A percentile compares a stretch with the other conserved stretches of the same genome.
These are phyloP conservation scores for Myxozyma melibiosi DNA, from an alignment of 805 yeast genomes.

Conservation along the genomic window DNA sequence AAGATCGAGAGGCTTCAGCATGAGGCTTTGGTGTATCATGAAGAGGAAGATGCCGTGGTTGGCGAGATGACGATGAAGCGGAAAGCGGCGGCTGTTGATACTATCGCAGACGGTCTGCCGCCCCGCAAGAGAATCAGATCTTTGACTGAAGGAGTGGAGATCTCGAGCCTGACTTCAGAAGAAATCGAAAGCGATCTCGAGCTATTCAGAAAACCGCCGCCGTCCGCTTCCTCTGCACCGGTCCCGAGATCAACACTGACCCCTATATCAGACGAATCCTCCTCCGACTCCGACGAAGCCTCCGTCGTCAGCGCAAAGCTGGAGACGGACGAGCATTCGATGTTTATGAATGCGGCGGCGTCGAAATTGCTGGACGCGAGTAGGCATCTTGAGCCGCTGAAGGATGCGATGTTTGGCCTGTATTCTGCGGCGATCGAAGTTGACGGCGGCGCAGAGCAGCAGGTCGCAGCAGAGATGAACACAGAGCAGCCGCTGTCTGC, in stretches of 20 bases:
- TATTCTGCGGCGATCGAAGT: slow-evolving; percentile 9
- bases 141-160: not conserved
- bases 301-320: too few species aligned
- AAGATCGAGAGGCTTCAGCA: slow-evolving; percentile 2
- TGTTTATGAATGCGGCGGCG: not conserved
- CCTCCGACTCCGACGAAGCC: slow-evolving; percentile 1
- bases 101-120: not conserved
- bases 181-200: slow-evolving; percentile 5
- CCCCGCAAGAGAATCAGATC: not conserved
- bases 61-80: not conserved
- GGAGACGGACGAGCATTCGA: not conserved
- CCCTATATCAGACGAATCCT: not conserved
- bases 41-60: not conserved
- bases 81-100: not conserved
- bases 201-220: not conserved
- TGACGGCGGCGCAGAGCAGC: too few species aligned
- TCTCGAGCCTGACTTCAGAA: not conserved
- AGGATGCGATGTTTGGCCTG: slow-evolving; percentile 1
- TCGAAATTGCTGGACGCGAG: not conserved
- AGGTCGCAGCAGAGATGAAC: too few species aligned
- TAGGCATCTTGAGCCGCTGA: not conserved
- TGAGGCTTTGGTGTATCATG: not conserved
- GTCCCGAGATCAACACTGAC: not conserved
- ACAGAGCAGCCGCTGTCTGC: too few species aligned
- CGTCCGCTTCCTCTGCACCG: not conserved